A percentile compares a stretch with the other conserved stretches of the same genome.
These are phyloP conservation scores for Sporisorium exsertum DNA, from an alignment of 1,284 basidiomycete genomes.

Conservation along the genomic window DNA sequence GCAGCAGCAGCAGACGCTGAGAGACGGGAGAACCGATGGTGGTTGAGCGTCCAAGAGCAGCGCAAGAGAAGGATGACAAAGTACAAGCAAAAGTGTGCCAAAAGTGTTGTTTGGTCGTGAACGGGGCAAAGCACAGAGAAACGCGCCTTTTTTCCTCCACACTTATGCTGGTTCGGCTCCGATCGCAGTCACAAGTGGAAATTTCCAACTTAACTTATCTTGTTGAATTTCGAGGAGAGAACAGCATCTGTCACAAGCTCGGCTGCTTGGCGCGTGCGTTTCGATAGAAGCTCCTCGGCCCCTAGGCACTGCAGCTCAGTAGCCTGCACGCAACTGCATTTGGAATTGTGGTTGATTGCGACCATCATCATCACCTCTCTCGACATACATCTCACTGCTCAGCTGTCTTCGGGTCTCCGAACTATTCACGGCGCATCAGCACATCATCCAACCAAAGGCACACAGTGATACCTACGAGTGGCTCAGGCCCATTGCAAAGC, in stretches of 20 bases:
- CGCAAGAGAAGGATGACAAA: neutral
- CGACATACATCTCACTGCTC: neutral
- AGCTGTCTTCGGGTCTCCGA: neutral
- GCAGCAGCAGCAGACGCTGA: neutral
- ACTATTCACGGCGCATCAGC: neutral
- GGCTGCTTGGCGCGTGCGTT: slow-evolving; percentile 39
- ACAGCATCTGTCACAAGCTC: neutral
- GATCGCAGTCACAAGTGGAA: neutral
- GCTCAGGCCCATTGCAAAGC: slow-evolving; percentile 1
- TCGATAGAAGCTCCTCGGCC: neutral
- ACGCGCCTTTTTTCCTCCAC: slow-evolving; percentile 11
- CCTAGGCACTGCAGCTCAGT: slow-evolving; percentile 6
- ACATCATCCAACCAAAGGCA: neutral
- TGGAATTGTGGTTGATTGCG: neutral
- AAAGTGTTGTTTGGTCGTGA: neutral
- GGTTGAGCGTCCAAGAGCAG: neutral
- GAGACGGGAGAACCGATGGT: neutral
- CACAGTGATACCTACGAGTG: neutral
- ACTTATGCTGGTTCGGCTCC: slow-evolving; percentile 5
- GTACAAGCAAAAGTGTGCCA: neutral
- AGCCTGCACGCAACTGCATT: neutral
- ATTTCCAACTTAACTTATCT: neutral
- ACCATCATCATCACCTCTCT: neutral
- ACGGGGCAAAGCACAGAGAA: neutral
- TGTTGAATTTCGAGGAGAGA: slow-evolving; percentile 1